A percentile compares a stretch with the other conserved stretches of the same genome.
Evolutionary conservation across 176 grass and related monocot species (phyloP).

Genomic region (Zea mays): DNA sequence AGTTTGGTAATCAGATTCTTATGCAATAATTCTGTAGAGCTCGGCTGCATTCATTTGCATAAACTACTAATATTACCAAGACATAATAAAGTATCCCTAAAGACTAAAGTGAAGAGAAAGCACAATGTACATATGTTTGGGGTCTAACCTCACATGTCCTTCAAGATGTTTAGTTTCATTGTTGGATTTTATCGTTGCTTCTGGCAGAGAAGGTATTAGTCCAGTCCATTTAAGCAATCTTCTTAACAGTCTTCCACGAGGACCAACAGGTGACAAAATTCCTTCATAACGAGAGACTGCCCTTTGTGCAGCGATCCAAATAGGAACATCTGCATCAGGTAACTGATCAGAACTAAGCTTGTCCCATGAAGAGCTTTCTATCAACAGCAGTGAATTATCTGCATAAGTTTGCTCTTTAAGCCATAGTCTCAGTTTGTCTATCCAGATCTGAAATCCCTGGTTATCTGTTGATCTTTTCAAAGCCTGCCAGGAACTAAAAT

Average conservation of each 20-base stretch:
- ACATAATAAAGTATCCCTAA: not conserved
- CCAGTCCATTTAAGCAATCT: constrained; percentile 87
- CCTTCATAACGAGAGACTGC: constrained; percentile 85
- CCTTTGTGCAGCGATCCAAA: constrained; percentile 88
- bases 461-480: constrained; percentile 73
- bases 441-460: constrained; percentile 68
- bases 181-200: constrained; percentile 57
- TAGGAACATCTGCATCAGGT: constrained; percentile 68
- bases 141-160: constrained; percentile 64
- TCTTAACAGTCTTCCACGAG: constrained; percentile 84
- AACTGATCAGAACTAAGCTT: constrained; percentile 46
- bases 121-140: not conserved
- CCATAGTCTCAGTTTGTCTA: constrained; percentile 82
- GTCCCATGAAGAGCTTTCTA: constrained; percentile 51
- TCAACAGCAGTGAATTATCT: constrained; percentile 45
- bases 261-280: constrained; percentile 74
- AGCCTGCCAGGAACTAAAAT: constrained; percentile 66
- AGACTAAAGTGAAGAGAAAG: constrained; percentile 5
- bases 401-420: constrained; percentile 76
- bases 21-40: not conserved
- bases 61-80: constrained; percentile 1
- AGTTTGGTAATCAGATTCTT: not conserved
- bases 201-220: constrained; percentile 70
- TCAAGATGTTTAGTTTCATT: constrained; percentile 57
- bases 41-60: not conserved